Evolutionary conservation across 2,329 filamentous ascomycete species (phyloP), one percentile per base, ranked within the genome.

Genomic region (Elsinoe ampelina): DNA sequence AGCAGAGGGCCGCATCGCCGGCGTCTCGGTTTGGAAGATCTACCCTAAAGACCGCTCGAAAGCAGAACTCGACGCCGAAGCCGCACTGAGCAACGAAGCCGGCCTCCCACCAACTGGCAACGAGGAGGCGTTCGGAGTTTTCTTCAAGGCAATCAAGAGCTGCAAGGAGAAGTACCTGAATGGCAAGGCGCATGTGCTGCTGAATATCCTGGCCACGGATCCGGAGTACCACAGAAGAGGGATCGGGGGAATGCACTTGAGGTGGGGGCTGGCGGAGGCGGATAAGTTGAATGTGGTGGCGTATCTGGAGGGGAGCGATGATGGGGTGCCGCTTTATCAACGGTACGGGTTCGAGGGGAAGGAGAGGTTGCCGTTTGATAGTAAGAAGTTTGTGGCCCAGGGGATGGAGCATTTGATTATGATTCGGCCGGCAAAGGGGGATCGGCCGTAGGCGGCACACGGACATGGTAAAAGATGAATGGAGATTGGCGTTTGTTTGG

Each of bases 231-330:
- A 73, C 34, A 63, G 71, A 13, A 68, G 70, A 13, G 74, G 74
- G 1, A 73, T 73, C 8, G 74, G 66, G 6, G 68, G 60, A 2
- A 65, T 75, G 59, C 62, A 76, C 35, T 58, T 76, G 26, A 63
- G 71, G 19, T 68, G 66, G 62, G 73, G 73, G 6, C 42, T 74
- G 15, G 62, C 66, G 17, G 70, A 73, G 54, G 74, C 73, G 20
- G 74, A 76, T 61, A 58, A 63, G n/a, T 64, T 67, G 10, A 69
- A 69, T 0, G 55, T 74, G 34, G 64, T 68, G 15, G 66, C 65
- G 15, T 77, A 76, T 64, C 60, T 76, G 30, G 73, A 75, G 63
- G 68, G 71, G 10, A 73, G 69, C 1, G 63, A 66, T 43, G 63
- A 64, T 12, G 71, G 64, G 2, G 60, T 63, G 55, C 60, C 62